A percentile compares a stretch with the other conserved stretches of the same genome.
Conservation (phyloP, 2,329 filamentous ascomycete genomes). For the Thielaviopsis punctulata region DNA sequence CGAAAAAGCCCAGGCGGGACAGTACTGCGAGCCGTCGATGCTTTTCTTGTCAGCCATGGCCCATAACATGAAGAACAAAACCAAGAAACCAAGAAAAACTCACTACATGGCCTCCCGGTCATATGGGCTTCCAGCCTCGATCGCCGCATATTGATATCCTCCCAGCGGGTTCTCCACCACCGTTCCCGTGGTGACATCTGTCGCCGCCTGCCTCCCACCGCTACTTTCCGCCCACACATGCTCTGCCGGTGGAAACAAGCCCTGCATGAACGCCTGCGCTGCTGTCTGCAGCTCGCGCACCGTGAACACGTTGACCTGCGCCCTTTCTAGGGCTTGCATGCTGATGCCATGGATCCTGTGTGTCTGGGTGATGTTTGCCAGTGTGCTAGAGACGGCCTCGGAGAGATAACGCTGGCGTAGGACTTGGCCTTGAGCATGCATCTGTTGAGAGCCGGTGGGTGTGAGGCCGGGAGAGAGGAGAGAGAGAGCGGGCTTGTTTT, state of each 20-base stretch:
- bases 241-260: slow-evolving; percentile 58
- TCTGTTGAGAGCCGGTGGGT: slow-evolving; percentile 35
- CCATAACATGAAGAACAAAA: background rate
- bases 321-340: slow-evolving; percentile 29
- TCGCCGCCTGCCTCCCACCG: slow-evolving; percentile 16
- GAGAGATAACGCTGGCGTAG: slow-evolving; percentile 33
- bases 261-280: slow-evolving; percentile 65
- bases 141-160: slow-evolving; percentile 65
- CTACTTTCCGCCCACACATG: slow-evolving; percentile 21
- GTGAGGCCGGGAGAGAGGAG: slow-evolving; percentile 24
- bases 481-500: slow-evolving; percentile 28
- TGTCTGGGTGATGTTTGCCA: slow-evolving; percentile 3
- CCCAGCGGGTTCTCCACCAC: slow-evolving; percentile 46
- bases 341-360: slow-evolving; percentile 27
- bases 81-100: slow-evolving; percentile 13
- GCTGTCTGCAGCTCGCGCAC: slow-evolving; percentile 34
- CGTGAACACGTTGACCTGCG: slow-evolving; percentile 26
- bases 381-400: slow-evolving; percentile 4
- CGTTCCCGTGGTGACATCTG: slow-evolving; percentile 14
- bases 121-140: slow-evolving; percentile 33
- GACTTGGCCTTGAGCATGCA: slow-evolving; percentile 29
- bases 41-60: background rate
- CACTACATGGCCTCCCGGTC: slow-evolving; percentile 31
- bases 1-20: slow-evolving; percentile 22
- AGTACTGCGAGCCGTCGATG: slow-evolving; percentile 15